These are phyloP conservation scores for Toxicodendron radicans DNA, from an alignment of 345 rosid genomes.

Conservation along the genomic window DNA sequence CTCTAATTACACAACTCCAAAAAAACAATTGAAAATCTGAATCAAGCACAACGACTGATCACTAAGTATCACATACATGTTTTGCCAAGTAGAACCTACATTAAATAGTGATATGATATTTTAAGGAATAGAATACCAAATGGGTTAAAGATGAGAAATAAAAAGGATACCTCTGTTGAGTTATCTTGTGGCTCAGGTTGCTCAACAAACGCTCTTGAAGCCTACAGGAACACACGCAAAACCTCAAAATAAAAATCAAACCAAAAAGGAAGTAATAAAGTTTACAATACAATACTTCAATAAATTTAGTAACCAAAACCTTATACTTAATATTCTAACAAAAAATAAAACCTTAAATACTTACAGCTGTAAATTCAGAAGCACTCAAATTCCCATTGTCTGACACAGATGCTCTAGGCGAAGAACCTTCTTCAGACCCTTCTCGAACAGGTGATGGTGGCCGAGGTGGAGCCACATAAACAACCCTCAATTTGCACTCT, in stretches of 20 bases:
- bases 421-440: conserved; percentile 82
- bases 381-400: conserved; percentile 47
- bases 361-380: conserved; percentile 60
- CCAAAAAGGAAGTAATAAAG: background rate
- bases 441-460: conserved; percentile 79
- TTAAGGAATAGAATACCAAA: background rate
- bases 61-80: background rate
- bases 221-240: conserved; percentile 35
- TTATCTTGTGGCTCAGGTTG: conserved; percentile 48
- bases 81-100: background rate
- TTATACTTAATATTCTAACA: too few relatives aligned
- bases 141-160: background rate
- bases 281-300: background rate
- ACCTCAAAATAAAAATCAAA: conserved; percentile 16
- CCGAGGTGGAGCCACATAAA: conserved; percentile 73
- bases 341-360: conserved; percentile 24
- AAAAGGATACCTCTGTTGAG: conserved; percentile 55
- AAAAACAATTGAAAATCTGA: background rate
- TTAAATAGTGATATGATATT: background rate
- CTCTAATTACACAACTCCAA: background rate
- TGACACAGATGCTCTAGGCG: conserved; percentile 69
- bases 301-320: conserved; percentile 5
- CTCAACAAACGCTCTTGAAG: conserved; percentile 45
- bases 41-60: background rate
- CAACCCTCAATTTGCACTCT: conserved; percentile 76